A percentile compares a stretch with the other conserved stretches of the same genome.
phyloP scores from a whole-genome alignment of 345 rosid genomes.

The Schrenkiella parvula region DNA sequence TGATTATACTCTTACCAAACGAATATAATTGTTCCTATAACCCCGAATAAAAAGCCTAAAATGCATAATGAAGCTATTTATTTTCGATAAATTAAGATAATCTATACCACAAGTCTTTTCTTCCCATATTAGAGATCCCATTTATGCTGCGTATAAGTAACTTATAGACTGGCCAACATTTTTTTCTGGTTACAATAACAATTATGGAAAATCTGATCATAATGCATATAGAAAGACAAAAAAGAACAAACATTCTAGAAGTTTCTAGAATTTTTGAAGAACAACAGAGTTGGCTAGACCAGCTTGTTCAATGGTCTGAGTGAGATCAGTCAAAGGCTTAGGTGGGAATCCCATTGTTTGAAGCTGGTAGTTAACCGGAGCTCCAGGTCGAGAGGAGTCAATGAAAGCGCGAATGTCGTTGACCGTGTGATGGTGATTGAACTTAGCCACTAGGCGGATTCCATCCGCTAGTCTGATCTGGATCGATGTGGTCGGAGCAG shows the following conservation, averaged over 20 bases:
- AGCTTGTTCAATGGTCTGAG: conserved; percentile 73
- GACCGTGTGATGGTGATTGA: conserved; percentile 72
- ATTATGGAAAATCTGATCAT: background rate
- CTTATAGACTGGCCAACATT: conserved; percentile 14
- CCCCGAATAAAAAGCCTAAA: no score
- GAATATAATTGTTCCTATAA: background rate
- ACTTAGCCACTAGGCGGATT: conserved; percentile 58
- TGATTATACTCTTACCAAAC: background rate
- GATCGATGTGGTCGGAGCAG: conserved; percentile 67
- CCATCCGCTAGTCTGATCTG: conserved; percentile 92
- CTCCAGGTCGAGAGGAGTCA: conserved; percentile 70
- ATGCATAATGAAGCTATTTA: background rate
- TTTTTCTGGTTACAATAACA: conserved; percentile 19
- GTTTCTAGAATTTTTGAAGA: conserved; percentile 69
- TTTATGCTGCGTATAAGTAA: conserved; percentile 19
- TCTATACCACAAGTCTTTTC: conserved; percentile 11
- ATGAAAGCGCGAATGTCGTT: conserved; percentile 60
- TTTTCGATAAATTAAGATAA: background rate
- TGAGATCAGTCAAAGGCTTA: conserved; percentile 56
- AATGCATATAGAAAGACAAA: background rate
- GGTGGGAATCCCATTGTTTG: conserved; percentile 99
- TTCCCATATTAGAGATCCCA: conserved; percentile 2
- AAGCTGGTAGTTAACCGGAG: conserved; percentile 62
- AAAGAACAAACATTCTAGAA: background rate
- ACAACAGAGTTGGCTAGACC: conserved; percentile 90